Base-by-base conservation (phyloP, 805 yeast species). In the Lipomyces sp. region DNA sequence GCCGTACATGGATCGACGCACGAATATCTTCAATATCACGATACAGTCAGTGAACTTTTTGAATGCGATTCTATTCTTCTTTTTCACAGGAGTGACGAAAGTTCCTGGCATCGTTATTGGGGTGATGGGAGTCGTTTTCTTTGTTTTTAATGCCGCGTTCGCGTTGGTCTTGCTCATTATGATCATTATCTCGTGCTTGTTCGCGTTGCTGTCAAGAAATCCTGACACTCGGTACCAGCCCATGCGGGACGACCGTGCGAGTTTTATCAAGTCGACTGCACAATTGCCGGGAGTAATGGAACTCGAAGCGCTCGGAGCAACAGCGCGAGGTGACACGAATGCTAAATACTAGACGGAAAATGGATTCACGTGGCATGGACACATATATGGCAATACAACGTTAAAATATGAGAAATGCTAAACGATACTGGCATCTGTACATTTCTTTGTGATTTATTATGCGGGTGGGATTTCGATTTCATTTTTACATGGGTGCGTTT, bases 151-250 rank as follows among this genome's bases (percentile, higher is more conserved):
- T 78, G 99, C 99, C 0, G 87, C 86, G 0, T 90, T 92, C 78
- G 94, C 98, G 2, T 82, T 91, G 71, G 84, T 90, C 73, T 83
- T 94, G 74, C 80, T 95, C 76, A 80, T 95, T 59, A 88, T 93
- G 83, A 92, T 97, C 57, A 87, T 95, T 73, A 86, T 92, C 50
- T 90, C 97, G 1, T 93, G 98, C 80, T 81, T 87, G 4, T 81
- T 92, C 78, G 97, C 97, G 0, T 78, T 95, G 73, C 72, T 93
- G 39, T 88, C 90, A 77, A 92, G 90, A 82, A 92, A 95, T 77
- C 98, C 99, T 62, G 99, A 95, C 78, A 86, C 94, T 8, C 85
- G 97, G 73, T 95, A 95, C 80, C 94, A 92, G 80, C 98, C 97
- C 69, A 90, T 94, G 89, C 90, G 89, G 73, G 99, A 95, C 78